phyloP scores from a whole-genome alignment of 257 asterid genomes.

The Solanum appendiculatum region DNA sequence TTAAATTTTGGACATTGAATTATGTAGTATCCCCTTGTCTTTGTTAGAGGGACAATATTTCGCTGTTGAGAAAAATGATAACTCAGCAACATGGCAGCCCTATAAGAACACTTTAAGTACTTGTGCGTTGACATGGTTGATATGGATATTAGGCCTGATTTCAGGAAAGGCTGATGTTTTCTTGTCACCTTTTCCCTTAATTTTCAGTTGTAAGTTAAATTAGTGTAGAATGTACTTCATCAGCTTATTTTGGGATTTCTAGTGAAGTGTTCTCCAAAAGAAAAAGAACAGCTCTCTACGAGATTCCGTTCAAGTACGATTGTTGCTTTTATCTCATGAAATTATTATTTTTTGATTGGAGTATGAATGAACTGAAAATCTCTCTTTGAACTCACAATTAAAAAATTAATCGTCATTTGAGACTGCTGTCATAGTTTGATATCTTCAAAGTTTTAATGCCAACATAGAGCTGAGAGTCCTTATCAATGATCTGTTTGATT shows the following conservation, averaged over 20 bases:
- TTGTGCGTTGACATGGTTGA: neutral
- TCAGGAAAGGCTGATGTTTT: neutral
- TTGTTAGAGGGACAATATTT: neutral
- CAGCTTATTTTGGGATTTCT: neutral
- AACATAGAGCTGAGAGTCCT: neutral
- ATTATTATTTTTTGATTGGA: neutral
- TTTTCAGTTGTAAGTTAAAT: neutral
- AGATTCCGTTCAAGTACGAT: neutral
- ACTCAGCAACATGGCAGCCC: neutral
- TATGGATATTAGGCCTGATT: neutral
- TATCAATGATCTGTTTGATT: neutral
- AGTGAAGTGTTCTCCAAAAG: neutral
- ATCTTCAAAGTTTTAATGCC: neutral
- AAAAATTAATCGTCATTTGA: neutral
- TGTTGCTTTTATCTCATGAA: neutral
- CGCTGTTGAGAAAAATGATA: neutral
- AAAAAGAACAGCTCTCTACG: neutral
- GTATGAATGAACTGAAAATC: neutral
- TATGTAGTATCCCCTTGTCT: neutral
- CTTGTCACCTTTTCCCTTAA: neutral
- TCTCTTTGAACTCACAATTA: neutral
- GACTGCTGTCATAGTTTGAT: neutral
- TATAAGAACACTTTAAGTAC: neutral
- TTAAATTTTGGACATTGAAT: neutral
- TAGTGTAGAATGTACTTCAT: neutral